These are phyloP conservation scores for Venturia pyrina DNA, from an alignment of 2,329 filamentous ascomycete species.

Conservation along the genomic window DNA sequence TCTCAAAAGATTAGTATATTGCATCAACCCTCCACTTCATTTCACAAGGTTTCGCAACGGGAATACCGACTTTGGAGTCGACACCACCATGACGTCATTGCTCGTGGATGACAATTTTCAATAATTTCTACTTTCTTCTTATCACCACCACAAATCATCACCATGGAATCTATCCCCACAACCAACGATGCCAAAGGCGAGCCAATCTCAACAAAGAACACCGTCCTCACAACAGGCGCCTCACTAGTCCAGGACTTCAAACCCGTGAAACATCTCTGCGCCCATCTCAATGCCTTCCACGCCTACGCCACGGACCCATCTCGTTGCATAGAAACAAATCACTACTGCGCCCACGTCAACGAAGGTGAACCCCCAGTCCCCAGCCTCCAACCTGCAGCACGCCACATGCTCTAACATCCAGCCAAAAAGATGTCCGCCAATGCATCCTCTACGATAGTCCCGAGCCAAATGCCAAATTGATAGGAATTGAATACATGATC, in stretches of 20 bases:
- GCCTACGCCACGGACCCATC: constrained; percentile 64
- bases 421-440: constrained; percentile 59
- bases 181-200: constrained; percentile 38
- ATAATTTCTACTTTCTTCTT: not conserved
- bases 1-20: no score
- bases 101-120: not conserved
- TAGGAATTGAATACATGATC: constrained; percentile 86
- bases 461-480: constrained; percentile 56
- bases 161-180: constrained; percentile 27
- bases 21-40: no score
- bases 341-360: constrained; percentile 73
- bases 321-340: constrained; percentile 65
- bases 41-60: no score
- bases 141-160: not conserved
- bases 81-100: not conserved
- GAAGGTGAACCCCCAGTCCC: constrained; percentile 32
- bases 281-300: constrained; percentile 80
- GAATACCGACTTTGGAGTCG: no score
- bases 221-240: constrained; percentile 52
- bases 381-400: constrained; percentile 11
- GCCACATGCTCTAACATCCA: not conserved
- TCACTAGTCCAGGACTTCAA: constrained; percentile 54
- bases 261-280: constrained; percentile 66
- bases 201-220: constrained; percentile 45
- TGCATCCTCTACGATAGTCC: constrained; percentile 76